phyloP scores from a whole-genome alignment of 192 early-diverging fungal genomes.

The Coemansia sp. region DNA sequence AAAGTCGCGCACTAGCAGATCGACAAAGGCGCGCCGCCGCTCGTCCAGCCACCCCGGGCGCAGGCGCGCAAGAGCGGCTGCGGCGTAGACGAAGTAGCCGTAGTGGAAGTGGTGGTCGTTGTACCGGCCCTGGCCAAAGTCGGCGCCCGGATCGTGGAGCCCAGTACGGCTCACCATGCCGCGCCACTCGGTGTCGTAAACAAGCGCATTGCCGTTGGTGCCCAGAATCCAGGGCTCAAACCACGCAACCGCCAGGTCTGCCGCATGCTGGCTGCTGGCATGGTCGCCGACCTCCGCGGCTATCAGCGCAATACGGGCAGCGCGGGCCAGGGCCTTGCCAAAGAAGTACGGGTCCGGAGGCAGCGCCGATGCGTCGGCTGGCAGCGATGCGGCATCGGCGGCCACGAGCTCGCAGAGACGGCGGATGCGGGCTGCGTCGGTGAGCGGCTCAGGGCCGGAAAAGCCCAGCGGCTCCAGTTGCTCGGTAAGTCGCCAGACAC shows the following conservation, averaged over 20 bases:
- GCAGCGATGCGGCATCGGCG: conserved; percentile 24
- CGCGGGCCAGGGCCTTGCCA: conserved; percentile 55
- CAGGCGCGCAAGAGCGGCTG: conserved; percentile 48
- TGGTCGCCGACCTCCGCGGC: conserved; percentile 49
- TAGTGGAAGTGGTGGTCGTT: conserved; percentile 66
- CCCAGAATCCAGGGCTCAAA: conserved; percentile 42
- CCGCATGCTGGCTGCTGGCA: conserved; percentile 27
- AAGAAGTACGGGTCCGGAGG: conserved; percentile 58
- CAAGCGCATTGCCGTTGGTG: conserved; percentile 28
- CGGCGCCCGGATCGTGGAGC: conserved; percentile 34
- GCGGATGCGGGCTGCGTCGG: neutral
- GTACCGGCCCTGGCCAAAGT: conserved; percentile 58
- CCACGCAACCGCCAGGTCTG: conserved; percentile 24
- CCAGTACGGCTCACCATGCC: conserved; percentile 41
- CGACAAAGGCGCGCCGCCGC: conserved; percentile 11
- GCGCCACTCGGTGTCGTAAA: conserved; percentile 54
- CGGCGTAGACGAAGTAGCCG: conserved; percentile 58
- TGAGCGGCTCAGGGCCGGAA: conserved; percentile 28
- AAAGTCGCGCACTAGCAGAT: conserved; percentile 55
- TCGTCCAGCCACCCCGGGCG: conserved; percentile 32
- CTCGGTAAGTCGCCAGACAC: conserved; percentile 45
- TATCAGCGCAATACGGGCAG: conserved; percentile 54
- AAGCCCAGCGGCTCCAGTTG: conserved; percentile 42
- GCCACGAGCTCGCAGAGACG: conserved; percentile 30
- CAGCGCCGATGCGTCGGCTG: conserved; percentile 4